Percentiles rank a stretch among this genome's conserved stretches.
phyloP scores from a whole-genome alignment of 805 yeast genomes.

The Starmerella asiatica region DNA sequence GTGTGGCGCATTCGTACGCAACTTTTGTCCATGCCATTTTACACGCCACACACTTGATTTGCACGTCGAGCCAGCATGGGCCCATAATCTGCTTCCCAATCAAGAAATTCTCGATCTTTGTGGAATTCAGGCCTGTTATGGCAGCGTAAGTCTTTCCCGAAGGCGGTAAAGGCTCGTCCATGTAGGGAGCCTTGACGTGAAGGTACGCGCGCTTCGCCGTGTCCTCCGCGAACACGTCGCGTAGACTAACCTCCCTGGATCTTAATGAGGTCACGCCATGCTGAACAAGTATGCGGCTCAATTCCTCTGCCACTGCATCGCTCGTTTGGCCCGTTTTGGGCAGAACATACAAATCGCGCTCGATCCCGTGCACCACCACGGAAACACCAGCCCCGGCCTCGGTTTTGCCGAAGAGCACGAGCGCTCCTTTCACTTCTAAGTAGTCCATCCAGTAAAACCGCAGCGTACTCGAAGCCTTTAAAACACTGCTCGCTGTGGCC shows the following conservation, averaged over 20 bases:
- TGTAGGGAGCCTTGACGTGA: conserved; percentile 59
- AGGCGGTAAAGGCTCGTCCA: conserved; percentile 17
- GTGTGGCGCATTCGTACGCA: conserved; percentile 44
- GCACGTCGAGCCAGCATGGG: conserved; percentile 86
- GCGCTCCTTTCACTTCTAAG: conserved; percentile 55
- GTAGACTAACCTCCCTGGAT: conserved; percentile 57
- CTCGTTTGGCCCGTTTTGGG: conserved; percentile 38
- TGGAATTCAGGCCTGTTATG: conserved; percentile 66
- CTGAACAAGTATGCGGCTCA: conserved; percentile 49
- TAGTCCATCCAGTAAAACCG: conserved; percentile 86
- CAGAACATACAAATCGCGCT: conserved; percentile 61
- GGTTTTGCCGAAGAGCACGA: conserved; percentile 72
- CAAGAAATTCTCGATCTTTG: conserved; percentile 74
- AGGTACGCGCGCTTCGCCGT: conserved; percentile 46
- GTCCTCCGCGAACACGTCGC: conserved; percentile 61
- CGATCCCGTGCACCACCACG: conserved; percentile 58
- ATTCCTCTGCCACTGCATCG: conserved; percentile 64
- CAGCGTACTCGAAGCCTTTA: conserved; percentile 22
- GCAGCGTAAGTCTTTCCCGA: conserved; percentile 62
- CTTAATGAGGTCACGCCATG: conserved; percentile 49
- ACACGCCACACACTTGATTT: conserved; percentile 45
- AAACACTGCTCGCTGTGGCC: not conserved
- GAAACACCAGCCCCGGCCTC: conserved; percentile 45
- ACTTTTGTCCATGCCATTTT: conserved; percentile 61
- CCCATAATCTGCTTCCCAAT: conserved; percentile 81